Percentiles rank a stretch among this genome's conserved stretches.
These are phyloP conservation scores for Annulohypoxylon maeteangense DNA, from an alignment of 495 filamentous ascomycete genomes.

Conservation along the genomic window DNA sequence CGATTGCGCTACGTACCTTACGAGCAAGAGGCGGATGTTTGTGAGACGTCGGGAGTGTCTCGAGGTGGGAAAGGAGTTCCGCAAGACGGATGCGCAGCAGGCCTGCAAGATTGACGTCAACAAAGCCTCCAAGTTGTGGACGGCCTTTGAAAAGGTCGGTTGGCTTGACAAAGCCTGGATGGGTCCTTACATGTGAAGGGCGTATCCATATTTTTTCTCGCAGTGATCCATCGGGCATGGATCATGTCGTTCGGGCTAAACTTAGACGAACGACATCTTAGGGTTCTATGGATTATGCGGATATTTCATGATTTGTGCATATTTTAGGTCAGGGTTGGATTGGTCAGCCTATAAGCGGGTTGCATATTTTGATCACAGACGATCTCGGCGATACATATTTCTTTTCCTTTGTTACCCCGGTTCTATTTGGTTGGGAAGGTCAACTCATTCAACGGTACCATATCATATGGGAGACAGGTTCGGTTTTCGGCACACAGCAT, in stretches of 20 bases:
- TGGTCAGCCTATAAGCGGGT: slow-evolving; percentile 16
- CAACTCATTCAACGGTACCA: slow-evolving; percentile 29
- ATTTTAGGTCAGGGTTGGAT: slow-evolving; percentile 18
- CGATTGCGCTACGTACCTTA: slow-evolving; percentile 90
- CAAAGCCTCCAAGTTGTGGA: slow-evolving; percentile 96
- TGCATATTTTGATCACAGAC: slow-evolving; percentile 20
- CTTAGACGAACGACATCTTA: background rate
- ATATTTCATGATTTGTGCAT: slow-evolving; percentile 16
- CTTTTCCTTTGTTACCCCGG: slow-evolving; percentile 28
- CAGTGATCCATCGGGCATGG: slow-evolving; percentile 27
- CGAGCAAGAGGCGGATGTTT: slow-evolving; percentile 95
- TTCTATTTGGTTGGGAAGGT: slow-evolving; percentile 23
- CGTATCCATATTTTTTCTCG: background rate
- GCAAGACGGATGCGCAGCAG: slow-evolving; percentile 97
- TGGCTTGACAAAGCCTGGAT: slow-evolving; percentile 81
- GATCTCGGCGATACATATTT: slow-evolving; percentile 27
- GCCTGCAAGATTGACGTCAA: slow-evolving; percentile 99
- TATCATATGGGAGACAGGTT: slow-evolving; percentile 29
- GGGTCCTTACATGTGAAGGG: slow-evolving; percentile 57
- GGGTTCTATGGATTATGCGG: background rate
- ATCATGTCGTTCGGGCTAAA: background rate
- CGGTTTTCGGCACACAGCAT: slow-evolving; percentile 47
- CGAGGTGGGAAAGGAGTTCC: slow-evolving; percentile 82
- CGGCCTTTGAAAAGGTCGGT: slow-evolving; percentile 87
- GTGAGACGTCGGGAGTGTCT: slow-evolving; percentile 75